Base-by-base conservation (phyloP, 2,329 filamentous ascomycete genomes). In the Fusarium ambrosium region DNA sequence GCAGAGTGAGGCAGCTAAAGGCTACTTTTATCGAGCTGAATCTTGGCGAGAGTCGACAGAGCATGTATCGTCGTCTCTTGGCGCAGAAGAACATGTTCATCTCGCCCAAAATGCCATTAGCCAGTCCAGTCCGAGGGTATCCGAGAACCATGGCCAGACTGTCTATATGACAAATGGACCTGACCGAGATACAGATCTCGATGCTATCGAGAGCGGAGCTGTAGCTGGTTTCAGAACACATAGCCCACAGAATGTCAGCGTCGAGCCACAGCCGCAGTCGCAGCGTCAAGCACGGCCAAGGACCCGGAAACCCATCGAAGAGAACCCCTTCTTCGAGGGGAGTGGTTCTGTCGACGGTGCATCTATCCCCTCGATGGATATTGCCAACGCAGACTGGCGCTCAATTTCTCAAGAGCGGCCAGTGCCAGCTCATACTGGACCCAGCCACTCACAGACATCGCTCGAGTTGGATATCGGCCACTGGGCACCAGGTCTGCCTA, bases 241-340 rank as follows among this genome's bases (percentile, higher is more conserved):
- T n/a, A 51, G 11, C n/a, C 32, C 22, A 41, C 48, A 56, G 13
- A 56, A 68, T 53, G 20, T 43, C 37, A 27, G 9, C 36, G 11
- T 59, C 20, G 51, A 37, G 13, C 59, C 39, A 36, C 58, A 58
- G 16, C 18, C 56, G 36, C 58, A 58, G 16, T 18, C 56, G 16
- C 48, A 27, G 14, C 36, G 51, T 43, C 69, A 53, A 29, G n/a
- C 24, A 14, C 62, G 48, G 18, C 61, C 36, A 32, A 63, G 37
- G n/a, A 67, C 39, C 37, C 68, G 59, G 27, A 62, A 75, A 20
- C 43, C 20, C 16, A 34, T 68, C 29, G 62, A 65, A 9, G 74
- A 75, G 51, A 74, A 75, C 29, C 74, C 76, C 4, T 71, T 73
- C 7, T 71, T 74, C 29, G 65, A 72, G 43, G 68, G 60, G 6